Conservation (phyloP, 2,329 filamentous ascomycete genomes). For the Beauveria australis region DNA sequence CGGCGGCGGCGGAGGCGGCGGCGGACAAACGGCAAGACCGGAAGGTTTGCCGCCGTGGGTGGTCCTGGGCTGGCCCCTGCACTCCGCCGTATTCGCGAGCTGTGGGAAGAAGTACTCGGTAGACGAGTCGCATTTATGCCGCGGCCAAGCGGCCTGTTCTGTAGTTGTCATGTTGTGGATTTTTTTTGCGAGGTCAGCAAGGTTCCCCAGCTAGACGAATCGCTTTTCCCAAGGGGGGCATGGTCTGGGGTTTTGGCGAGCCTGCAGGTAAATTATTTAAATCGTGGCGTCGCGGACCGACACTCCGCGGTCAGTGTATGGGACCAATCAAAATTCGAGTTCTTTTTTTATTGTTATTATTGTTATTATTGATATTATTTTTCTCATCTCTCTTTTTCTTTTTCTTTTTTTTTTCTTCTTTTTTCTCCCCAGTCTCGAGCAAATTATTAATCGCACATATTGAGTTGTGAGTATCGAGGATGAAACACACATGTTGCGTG, state of each 20-base stretch:
- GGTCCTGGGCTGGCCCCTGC: conserved; percentile 1
- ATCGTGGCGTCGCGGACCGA: conserved; percentile 47
- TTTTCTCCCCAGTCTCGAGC: too few relatives aligned
- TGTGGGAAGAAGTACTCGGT: background rate
- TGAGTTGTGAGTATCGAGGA: conserved; percentile 27
- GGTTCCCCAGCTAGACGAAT: conserved; percentile 28
- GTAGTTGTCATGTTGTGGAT: conserved; percentile 46
- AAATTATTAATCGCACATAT: too few relatives aligned
- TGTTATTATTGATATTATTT: too few relatives aligned
- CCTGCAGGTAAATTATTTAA: conserved; percentile 38
- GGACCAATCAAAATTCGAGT: too few relatives aligned
- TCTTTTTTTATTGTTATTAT: too few relatives aligned
- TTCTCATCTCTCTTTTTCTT: too few relatives aligned
- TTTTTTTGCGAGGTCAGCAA: conserved; percentile 34
- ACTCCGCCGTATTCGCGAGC: background rate
- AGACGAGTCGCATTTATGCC: conserved; percentile 18
- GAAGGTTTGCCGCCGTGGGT: background rate
- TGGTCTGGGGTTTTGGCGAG: conserved; percentile 47
- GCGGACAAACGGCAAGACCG: background rate
- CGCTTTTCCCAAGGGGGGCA: conserved; percentile 31
- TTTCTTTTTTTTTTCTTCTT: background rate
- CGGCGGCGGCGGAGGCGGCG: too few relatives aligned
- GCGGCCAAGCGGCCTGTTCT: conserved; percentile 16
- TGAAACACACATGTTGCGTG: conserved; percentile 48
- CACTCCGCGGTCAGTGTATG: conserved; percentile 47